Evolutionary conservation across 805 yeast species (phyloP), one percentile per base, ranked within the genome.

Genomic region (Myxozyma melibiosi): DNA sequence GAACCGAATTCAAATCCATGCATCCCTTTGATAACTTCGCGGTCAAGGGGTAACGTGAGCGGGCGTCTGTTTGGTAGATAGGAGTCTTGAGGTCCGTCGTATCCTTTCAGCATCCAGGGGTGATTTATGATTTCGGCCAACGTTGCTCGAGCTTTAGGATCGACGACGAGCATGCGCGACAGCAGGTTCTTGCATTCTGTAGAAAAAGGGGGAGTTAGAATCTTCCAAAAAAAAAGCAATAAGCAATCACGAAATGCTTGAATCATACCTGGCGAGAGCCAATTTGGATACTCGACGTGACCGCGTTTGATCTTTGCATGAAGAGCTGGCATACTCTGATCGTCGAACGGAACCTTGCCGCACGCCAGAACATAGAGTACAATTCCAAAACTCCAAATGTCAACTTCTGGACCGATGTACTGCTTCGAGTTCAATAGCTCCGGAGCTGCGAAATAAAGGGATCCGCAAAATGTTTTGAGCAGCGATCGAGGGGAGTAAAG

Each of bases 341-440:
- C 98, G 71, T 94, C 99, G 71, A 94, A 94, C 7, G 99, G 99
- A 13, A 94, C 98, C 71, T 90, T 91, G 53, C 99, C 99, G 71
- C 97, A 91, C 1, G 94, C 97, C 59, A 94, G 77, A 6, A 94
- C 99, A 69, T 90, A 94, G 49, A 94, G 74, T 0, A 94, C 98
- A 31, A 94, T 96, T 63, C 99, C 99, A 77, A 91, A 92, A 1
- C 97, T 89, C 99, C 99, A 94, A 18, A 94, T 85, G 71, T 94
- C 99, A 46, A 94, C 97, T 71, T 94, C 99, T 0, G 99, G 99
- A 0, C 99, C 99, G 35, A 81, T 78, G 68, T 94, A 94, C 0
- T 97, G 97, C 64, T 84, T 84, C 0, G 98, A 99, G 57, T 88
- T 87, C 52, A 94, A 77, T 65, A 94, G 78, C 72, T 94, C 99